Percentiles rank a stretch among this genome's conserved stretches.
These are phyloP conservation scores for Xylona heveae DNA, from an alignment of 495 filamentous ascomycete species.

Conservation along the genomic window DNA sequence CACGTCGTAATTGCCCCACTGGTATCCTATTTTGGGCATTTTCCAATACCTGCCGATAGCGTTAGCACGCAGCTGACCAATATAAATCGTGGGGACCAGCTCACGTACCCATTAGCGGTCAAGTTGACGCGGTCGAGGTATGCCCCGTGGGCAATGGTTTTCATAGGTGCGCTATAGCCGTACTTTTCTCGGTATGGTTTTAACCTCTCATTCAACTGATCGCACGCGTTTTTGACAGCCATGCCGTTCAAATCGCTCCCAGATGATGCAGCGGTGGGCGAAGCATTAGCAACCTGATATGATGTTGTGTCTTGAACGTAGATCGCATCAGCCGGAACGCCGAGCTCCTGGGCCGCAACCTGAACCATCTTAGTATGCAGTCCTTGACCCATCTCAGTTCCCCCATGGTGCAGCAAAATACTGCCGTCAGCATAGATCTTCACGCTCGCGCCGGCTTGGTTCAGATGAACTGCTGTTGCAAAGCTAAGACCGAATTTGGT, in stretches of 20 bases:
- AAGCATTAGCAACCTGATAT: constrained; percentile 21
- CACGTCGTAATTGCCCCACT: constrained; percentile 18
- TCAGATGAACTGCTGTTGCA: constrained; percentile 20
- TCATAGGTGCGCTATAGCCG: constrained; percentile 14
- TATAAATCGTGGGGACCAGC: too few relatives aligned
- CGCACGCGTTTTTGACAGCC: constrained; percentile 19
- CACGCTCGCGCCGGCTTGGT: constrained; percentile 18
- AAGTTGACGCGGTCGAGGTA: constrained; percentile 19
- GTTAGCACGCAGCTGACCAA: too few relatives aligned
- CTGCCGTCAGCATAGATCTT: constrained; percentile 21
- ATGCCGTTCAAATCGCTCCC: constrained; percentile 22
- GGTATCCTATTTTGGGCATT: constrained; percentile 17
- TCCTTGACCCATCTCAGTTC: constrained; percentile 20
- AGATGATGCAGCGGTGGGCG: constrained; percentile 20
- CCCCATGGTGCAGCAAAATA: constrained; percentile 19
- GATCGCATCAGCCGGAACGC: constrained; percentile 18
- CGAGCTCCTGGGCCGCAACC: constrained; percentile 19
- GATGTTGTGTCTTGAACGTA: constrained; percentile 25
- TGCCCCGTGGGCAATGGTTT: constrained; percentile 15
- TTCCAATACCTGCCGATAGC: too few relatives aligned
- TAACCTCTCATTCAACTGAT: constrained; percentile 17
- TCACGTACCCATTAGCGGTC: constrained; percentile 18
- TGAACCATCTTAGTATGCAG: constrained; percentile 22
- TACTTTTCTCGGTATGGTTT: constrained; percentile 14
- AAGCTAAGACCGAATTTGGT: constrained; percentile 22